Evolutionary conservation across 768 basidiomycete genomes (phyloP).

Genomic region (Lactarius quietus): DNA sequence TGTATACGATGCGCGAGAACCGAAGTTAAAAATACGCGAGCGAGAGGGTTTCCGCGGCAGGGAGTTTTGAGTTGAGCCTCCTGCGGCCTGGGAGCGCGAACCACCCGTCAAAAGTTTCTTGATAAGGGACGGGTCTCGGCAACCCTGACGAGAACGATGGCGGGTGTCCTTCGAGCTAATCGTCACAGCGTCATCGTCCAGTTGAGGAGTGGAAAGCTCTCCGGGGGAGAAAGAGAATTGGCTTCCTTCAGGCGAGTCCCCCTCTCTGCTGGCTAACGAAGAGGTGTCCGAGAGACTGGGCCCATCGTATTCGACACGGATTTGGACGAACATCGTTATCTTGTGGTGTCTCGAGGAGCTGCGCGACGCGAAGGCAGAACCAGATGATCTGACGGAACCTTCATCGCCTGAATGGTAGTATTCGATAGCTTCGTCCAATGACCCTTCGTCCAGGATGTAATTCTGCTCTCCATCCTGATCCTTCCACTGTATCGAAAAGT

Average conservation of each 20-base stretch:
- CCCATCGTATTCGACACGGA: slow-evolving; percentile 86
- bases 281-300: slow-evolving; percentile 87
- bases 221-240: slow-evolving; percentile 51
- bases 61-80: background rate
- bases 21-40: slow-evolving; percentile 16
- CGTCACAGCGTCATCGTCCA: slow-evolving; percentile 72
- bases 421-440: slow-evolving; percentile 81
- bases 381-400: slow-evolving; percentile 61
- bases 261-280: slow-evolving; percentile 75
- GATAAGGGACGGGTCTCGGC: slow-evolving; percentile 34
- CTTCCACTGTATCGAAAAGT: slow-evolving; percentile 76
- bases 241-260: slow-evolving; percentile 61
- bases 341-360: slow-evolving; percentile 58
- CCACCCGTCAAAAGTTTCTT: slow-evolving; percentile 12
- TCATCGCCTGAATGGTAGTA: slow-evolving; percentile 83
- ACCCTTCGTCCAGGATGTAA: slow-evolving; percentile 62
- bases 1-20: slow-evolving; percentile 3
- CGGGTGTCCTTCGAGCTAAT: slow-evolving; percentile 66
- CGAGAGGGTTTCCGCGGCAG: slow-evolving; percentile 7
- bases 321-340: slow-evolving; percentile 72
- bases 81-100: slow-evolving; percentile 3
- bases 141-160: slow-evolving; percentile 17
- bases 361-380: slow-evolving; percentile 64
- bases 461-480: slow-evolving; percentile 85
- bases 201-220: slow-evolving; percentile 38